Percentiles rank a stretch among this genome's conserved stretches.
Conservation (phyloP, 768 basidiomycete species). For the Russula virescens region DNA sequence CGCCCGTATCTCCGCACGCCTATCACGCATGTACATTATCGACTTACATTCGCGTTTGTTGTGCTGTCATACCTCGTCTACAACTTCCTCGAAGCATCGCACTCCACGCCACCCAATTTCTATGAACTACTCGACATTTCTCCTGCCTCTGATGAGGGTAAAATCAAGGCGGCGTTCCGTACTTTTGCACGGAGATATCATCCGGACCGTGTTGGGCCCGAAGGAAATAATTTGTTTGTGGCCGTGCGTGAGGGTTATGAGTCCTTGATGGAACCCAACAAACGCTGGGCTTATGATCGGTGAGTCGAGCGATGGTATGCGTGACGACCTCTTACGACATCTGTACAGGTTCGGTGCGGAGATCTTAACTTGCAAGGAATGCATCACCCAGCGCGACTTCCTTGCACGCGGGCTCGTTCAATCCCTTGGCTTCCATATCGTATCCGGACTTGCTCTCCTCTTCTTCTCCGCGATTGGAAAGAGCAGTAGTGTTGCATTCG, state of each 20-base stretch:
- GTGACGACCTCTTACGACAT: neutral
- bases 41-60: slow-evolving; percentile 55
- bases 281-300: slow-evolving; percentile 84
- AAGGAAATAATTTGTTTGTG: slow-evolving; percentile 63
- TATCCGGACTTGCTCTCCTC: slow-evolving; percentile 50
- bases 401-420: slow-evolving; percentile 58
- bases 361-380: slow-evolving; percentile 60
- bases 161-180: slow-evolving; percentile 67
- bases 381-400: slow-evolving; percentile 65
- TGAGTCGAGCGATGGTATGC: slow-evolving; percentile 31
- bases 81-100: slow-evolving; percentile 53
- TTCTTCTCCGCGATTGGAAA: slow-evolving; percentile 59
- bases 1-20: slow-evolving; percentile 16
- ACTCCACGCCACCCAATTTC: slow-evolving; percentile 62
- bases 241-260: slow-evolving; percentile 69
- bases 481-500: slow-evolving; percentile 56
- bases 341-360: slow-evolving; percentile 66
- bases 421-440: slow-evolving; percentile 61
- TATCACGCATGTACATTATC: slow-evolving; percentile 44
- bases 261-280: slow-evolving; percentile 67
- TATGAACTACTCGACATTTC: slow-evolving; percentile 67
- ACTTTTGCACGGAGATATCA: slow-evolving; percentile 69
- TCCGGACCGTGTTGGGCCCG: slow-evolving; percentile 64
- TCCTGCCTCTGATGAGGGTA: slow-evolving; percentile 57
- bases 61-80: slow-evolving; percentile 63